Evolutionary conservation across 129 eudicot genomes (phyloP).

Genomic region (Flaveria bidentis): DNA sequence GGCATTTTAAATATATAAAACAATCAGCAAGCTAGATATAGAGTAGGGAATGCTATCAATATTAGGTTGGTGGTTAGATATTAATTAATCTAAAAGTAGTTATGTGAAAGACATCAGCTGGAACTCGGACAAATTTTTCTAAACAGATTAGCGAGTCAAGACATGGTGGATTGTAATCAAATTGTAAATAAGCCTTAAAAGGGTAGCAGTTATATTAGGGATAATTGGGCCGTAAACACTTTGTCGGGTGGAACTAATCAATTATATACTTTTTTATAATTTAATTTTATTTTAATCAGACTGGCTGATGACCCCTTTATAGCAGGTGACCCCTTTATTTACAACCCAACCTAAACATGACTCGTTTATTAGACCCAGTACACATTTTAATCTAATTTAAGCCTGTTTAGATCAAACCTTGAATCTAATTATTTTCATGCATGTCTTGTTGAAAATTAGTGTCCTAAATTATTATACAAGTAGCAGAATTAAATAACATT

Average conservation of each 20-base stretch:
- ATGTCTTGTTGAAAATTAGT: background rate
- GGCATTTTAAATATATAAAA: constrained; percentile 20
- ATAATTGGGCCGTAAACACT: background rate
- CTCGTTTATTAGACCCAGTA: too few species aligned
- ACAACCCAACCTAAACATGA: background rate
- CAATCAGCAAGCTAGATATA: constrained; percentile 12
- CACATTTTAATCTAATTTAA: background rate
- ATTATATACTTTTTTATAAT: too few species aligned
- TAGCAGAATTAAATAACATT: constrained; percentile 9
- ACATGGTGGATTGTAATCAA: background rate
- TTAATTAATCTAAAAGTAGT: background rate
- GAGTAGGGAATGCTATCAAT: constrained; percentile 3
- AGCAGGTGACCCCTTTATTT: background rate
- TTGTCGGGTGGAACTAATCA: background rate
- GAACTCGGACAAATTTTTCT: background rate
- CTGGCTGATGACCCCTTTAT: background rate
- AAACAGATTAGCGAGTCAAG: background rate
- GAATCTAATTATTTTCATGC: too few species aligned
- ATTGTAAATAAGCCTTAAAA: too few species aligned
- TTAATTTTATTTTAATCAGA: too few species aligned
- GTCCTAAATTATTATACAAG: background rate
- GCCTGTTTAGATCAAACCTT: too few species aligned
- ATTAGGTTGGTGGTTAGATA: background rate
- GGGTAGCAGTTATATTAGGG: background rate
- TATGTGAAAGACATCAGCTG: background rate